Base-by-base conservation (phyloP, 73 alveolate species). In the Diophrys sp. region DNA sequence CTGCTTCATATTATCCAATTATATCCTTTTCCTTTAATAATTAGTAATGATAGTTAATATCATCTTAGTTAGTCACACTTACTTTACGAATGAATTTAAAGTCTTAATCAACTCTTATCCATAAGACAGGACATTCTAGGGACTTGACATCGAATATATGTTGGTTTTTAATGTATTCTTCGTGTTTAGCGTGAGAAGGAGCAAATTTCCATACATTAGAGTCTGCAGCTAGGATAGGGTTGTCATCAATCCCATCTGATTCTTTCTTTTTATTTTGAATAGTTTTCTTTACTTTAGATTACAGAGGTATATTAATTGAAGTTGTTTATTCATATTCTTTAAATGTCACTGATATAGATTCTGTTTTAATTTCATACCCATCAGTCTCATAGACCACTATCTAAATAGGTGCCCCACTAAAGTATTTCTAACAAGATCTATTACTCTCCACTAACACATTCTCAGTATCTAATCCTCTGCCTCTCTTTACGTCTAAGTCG, bases 91-190 rank as follows among this genome's bases (percentile, higher is more conserved):
- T 74, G 78, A 25, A 83, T 56, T 88, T 86, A 77, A 82, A 71
- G 33, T 88, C 95, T 1, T 91, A 90, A 67, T 88, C 95, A 8
- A 88, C 91, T 71, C 95, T 70, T 23, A 88, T 80, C 95, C 95
- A 88, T 1, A 88, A 73, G 31, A 88, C 81, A 14, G 92, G 88
- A 70, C 90, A 88, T 70, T 88, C 95, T 1, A 85, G 75, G 34
- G 72, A 78, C 54, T 85, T 85, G 14, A 85, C 88, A 31, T 85
- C 87, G 69, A 85, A 85, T 14, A 85, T 54, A 56, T 85, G 75
- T 23, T 70, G 54, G 26, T 75, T 75, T 14, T 54, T n/a, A 11
- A 55, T 26, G 28, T 55, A 14, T 24, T 66, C 83, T 11, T 74
- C 81, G 1, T 33, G 31, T 8, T 25, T 5, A 27, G 25, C 23